Evolutionary conservation across 1,284 basidiomycete species (phyloP).

Genomic region (Ustilago trichophora): DNA sequence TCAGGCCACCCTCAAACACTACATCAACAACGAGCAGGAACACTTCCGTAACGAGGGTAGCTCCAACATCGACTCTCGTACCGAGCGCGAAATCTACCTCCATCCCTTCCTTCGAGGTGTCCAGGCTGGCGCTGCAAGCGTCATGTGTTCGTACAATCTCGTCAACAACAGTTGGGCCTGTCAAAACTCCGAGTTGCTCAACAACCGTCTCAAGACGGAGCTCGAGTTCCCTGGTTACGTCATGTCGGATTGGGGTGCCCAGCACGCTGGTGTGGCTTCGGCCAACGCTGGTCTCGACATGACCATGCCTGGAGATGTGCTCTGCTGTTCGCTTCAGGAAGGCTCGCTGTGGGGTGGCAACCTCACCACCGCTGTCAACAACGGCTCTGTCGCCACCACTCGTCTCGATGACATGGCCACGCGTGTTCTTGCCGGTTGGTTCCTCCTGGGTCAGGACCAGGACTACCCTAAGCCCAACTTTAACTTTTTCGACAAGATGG

Average conservation of each 20-base stretch:
- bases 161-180: constrained; percentile 72
- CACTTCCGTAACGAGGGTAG: constrained; percentile 57
- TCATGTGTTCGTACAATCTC: constrained; percentile 70
- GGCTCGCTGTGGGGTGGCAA: constrained; percentile 56
- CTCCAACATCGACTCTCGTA: constrained; percentile 75
- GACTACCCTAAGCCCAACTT: constrained; percentile 60
- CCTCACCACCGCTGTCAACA: constrained; percentile 75
- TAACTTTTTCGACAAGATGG: constrained; percentile 49
- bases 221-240: constrained; percentile 80
- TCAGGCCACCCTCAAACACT: constrained; percentile 67
- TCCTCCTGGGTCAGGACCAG: constrained; percentile 66
- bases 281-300: constrained; percentile 76
- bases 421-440: constrained; percentile 64
- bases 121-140: constrained; percentile 67
- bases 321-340: constrained; percentile 31
- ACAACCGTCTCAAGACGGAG: constrained; percentile 78
- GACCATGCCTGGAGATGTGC: constrained; percentile 68
- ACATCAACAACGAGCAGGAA: constrained; percentile 64
- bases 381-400: constrained; percentile 74
- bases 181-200: constrained; percentile 75
- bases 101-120: constrained; percentile 64
- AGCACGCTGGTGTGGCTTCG: constrained; percentile 64
- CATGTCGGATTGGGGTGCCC: constrained; percentile 55
- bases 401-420: constrained; percentile 70
- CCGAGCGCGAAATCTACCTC: constrained; percentile 71